Evolutionary conservation across 305 asterid genomes (phyloP).

Genomic region (Solanum chacoense): DNA sequence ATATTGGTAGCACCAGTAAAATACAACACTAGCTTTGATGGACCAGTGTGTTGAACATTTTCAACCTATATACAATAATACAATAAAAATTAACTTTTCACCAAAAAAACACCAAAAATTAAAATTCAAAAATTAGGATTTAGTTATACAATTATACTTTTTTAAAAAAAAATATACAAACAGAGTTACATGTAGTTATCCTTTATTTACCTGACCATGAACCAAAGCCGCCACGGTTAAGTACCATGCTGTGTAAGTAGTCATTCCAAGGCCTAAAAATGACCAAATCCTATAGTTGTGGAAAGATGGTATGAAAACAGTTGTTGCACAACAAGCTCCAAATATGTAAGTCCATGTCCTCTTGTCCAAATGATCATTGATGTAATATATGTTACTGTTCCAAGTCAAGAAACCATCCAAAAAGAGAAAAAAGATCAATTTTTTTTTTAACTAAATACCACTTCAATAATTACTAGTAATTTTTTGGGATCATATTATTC

Average conservation of each 20-base stretch:
- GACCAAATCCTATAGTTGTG: slow-evolving; percentile 96
- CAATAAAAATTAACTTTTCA: not conserved
- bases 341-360: slow-evolving; percentile 97
- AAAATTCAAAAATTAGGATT: not conserved
- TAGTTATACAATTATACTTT: not conserved
- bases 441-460: not conserved
- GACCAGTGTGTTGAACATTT: slow-evolving; percentile 64
- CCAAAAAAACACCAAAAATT: not conserved
- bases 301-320: slow-evolving; percentile 86
- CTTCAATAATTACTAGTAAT: not conserved
- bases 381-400: slow-evolving; percentile 75
- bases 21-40: slow-evolving; percentile 54
- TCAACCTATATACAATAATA: slow-evolving; percentile 35
- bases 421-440: not conserved
- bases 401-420: not conserved
- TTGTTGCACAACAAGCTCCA: slow-evolving; percentile 96
- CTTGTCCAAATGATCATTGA: slow-evolving; percentile 87
- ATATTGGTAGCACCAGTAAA: slow-evolving; percentile 96
- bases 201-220: slow-evolving; percentile 67
- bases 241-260: slow-evolving; percentile 96
- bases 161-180: no score
- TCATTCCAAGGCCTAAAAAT: slow-evolving; percentile 86
- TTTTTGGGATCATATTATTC: not conserved
- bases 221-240: slow-evolving; percentile 54
- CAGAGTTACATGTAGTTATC: not conserved